Conservation (phyloP, 106 monocot genomes). For the Dendrobium chrysotoxum region DNA sequence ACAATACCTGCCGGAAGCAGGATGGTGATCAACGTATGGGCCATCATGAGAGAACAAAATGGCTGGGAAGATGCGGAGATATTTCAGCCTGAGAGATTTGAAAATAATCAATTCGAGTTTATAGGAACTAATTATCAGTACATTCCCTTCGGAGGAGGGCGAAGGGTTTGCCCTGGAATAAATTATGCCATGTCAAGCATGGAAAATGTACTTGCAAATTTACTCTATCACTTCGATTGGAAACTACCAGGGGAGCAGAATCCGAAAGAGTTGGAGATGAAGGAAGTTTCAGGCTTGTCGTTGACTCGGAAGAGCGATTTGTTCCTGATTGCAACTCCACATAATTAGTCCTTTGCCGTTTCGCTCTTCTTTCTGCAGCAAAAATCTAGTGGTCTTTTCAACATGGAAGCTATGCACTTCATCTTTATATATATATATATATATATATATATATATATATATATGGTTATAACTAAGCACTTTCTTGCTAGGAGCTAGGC, state of each 20-base stretch:
- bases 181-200: neutral
- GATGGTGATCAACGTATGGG: conserved; percentile 11
- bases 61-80: neutral
- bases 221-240: conserved; percentile 12
- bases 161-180: conserved; percentile 12
- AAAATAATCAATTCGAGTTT: neutral
- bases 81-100: conserved; percentile 6
- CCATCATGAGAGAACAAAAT: conserved; percentile 5
- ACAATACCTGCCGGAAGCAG: neutral
- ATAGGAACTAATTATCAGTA: neutral
- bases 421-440: too few relatives aligned
- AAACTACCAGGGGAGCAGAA: neutral
- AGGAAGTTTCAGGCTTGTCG: neutral
- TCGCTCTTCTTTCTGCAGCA: too few relatives aligned
- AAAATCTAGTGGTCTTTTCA: too few relatives aligned
- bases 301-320: neutral
- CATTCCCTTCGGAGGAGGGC: conserved; percentile 10
- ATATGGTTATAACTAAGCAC: too few relatives aligned
- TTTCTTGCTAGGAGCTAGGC: too few relatives aligned
- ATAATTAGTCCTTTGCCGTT: neutral
- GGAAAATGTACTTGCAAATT: neutral
- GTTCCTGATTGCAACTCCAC: conserved; percentile 1
- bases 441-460: too few relatives aligned
- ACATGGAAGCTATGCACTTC: too few relatives aligned
- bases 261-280: conserved; percentile 4